Evolutionary conservation across 352 stramenopile genomes (phyloP).

Genomic region (Phytophthora podocarpi): DNA sequence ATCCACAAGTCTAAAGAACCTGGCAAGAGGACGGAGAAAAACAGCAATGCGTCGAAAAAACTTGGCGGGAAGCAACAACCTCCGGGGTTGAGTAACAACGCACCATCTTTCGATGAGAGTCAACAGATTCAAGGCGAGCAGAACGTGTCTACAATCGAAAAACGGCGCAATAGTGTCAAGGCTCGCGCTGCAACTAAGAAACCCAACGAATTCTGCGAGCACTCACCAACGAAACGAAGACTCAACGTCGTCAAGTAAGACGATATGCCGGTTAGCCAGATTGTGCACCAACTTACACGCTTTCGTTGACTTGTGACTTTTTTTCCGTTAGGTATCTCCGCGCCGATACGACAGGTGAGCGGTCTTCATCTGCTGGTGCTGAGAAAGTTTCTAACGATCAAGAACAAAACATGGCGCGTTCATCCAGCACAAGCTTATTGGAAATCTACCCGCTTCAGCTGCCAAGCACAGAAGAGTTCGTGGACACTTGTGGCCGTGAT

Average conservation of each 20-base stretch:
- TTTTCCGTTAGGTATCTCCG: constrained; percentile 19
- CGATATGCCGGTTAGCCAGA: too few species aligned
- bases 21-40: not conserved
- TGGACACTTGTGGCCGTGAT: constrained; percentile 21
- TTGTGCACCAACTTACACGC: constrained; percentile 4
- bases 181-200: constrained; percentile 7
- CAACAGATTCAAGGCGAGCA: constrained; percentile 6
- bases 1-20: not conserved
- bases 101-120: not conserved
- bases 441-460: constrained; percentile 50
- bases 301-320: constrained; percentile 1
- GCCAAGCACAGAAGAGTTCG: constrained; percentile 25
- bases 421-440: constrained; percentile 35
- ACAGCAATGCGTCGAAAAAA: too few species aligned
- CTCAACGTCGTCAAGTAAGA: constrained; percentile 34
- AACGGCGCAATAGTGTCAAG: not conserved
- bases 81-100: constrained; percentile 3
- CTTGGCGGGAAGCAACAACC: not conserved
- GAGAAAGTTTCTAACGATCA: not conserved
- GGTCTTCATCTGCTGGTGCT: not conserved
- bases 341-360: constrained; percentile 4
- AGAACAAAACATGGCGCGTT: not conserved
- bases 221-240: constrained; percentile 37
- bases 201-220: constrained; percentile 8
- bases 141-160: not conserved